These are phyloP conservation scores for Aspergillus asperescens DNA, from an alignment of 495 filamentous ascomycete genomes.

Conservation along the genomic window DNA sequence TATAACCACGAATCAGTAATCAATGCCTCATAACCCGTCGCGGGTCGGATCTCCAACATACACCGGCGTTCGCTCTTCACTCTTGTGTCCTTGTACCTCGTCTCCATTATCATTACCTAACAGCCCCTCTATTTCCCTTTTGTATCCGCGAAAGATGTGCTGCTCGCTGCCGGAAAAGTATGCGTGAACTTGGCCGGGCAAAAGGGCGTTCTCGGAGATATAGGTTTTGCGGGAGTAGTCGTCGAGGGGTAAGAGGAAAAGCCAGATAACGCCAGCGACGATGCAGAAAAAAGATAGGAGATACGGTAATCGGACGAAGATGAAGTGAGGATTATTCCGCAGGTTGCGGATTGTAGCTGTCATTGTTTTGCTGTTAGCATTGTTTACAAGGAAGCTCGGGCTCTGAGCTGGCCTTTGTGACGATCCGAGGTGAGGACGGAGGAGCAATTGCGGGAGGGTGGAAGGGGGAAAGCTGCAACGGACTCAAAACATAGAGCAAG, in stretches of 20 bases:
- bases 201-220: conserved; percentile 93
- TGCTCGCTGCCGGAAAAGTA: conserved; percentile 96
- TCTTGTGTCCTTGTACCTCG: conserved; percentile 12
- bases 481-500: not conserved
- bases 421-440: conserved; percentile 17
- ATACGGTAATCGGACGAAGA: conserved; percentile 38
- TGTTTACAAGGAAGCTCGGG: conserved; percentile 4
- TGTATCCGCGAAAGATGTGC: conserved; percentile 88
- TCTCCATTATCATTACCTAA: conserved; percentile 19
- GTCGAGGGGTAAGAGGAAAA: conserved; percentile 87
- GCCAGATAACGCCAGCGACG: conserved; percentile 82
- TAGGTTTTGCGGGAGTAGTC: conserved; percentile 90
- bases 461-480: not conserved
- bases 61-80: conserved; percentile 40
- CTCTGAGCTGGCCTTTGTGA: conserved; percentile 20
- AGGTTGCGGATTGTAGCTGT: conserved; percentile 40
- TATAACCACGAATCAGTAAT: not conserved
- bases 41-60: conserved; percentile 26
- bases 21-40: not conserved
- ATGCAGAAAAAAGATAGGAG: conserved; percentile 77
- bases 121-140: conserved; percentile 65
- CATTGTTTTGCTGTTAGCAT: conserved; percentile 20
- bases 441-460: not conserved
- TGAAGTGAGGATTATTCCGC: conserved; percentile 39
- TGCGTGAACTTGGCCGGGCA: conserved; percentile 94